Conservation (phyloP, 495 filamentous ascomycete genomes). For the Aspergillus ostianus region DNA sequence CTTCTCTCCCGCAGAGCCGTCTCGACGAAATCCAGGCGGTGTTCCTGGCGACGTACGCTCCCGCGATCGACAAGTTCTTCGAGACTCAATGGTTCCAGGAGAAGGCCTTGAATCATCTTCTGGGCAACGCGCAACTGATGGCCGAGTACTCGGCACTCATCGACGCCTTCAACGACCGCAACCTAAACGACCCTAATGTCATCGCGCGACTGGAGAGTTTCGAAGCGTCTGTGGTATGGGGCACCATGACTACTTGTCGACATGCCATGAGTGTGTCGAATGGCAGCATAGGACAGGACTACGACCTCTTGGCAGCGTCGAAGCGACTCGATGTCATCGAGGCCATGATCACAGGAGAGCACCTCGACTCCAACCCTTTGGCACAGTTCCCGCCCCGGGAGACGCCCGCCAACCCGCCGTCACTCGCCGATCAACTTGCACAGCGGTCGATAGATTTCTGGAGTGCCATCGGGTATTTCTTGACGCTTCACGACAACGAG, state of each 20-base stretch:
- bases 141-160: conserved; percentile 63
- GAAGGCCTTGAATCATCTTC: conserved; percentile 50
- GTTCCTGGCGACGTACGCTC: conserved; percentile 72
- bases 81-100: conserved; percentile 80
- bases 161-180: conserved; percentile 45
- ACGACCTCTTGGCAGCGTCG: conserved; percentile 60
- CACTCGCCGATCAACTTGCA: conserved; percentile 49
- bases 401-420: conserved; percentile 38
- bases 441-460: conserved; percentile 76
- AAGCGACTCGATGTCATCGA: conserved; percentile 72
- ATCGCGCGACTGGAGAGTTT: conserved; percentile 57
- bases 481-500: conserved; percentile 64
- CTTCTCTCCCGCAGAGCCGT: conserved; percentile 48
- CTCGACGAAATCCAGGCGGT: conserved; percentile 71
- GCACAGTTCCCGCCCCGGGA: conserved; percentile 42
- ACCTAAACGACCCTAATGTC: conserved; percentile 39
- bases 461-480: conserved; percentile 69
- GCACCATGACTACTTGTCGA: conserved; percentile 52
- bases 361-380: conserved; percentile 59
- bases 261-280: conserved; percentile 40
- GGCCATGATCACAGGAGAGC: conserved; percentile 66
- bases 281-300: conserved; percentile 39
- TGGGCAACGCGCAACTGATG: conserved; percentile 57
- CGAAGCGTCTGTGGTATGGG: conserved; percentile 72
- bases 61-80: conserved; percentile 74